Evolutionary conservation across 306 rosid genomes (phyloP).

Genomic region (peach (Prunus persica)): DNA sequence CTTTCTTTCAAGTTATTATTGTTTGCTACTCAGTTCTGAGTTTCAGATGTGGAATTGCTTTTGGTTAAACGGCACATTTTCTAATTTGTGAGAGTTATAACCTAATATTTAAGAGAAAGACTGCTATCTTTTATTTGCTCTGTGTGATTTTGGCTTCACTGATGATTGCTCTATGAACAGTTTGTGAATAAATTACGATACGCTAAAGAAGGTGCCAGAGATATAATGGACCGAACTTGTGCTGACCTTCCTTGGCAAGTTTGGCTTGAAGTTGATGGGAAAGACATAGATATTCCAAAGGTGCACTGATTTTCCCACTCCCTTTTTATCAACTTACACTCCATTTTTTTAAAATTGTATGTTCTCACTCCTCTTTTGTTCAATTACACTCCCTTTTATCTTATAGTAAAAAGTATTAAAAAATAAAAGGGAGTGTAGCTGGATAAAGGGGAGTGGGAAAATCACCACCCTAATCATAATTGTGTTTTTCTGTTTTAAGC

Average conservation of each 20-base stretch:
- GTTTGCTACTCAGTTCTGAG: not conserved
- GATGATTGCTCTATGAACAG: slow-evolving; percentile 27
- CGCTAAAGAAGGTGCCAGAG: slow-evolving; percentile 87
- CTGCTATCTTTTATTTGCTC: not conserved
- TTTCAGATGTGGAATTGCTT: not conserved
- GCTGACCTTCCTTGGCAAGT: slow-evolving; percentile 90
- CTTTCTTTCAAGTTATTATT: not conserved
- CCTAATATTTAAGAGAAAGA: not conserved
- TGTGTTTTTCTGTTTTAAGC: slow-evolving; percentile 5
- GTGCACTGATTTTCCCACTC: slow-evolving; percentile 17
- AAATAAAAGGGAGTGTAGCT: no score
- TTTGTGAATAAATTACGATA: slow-evolving; percentile 66
- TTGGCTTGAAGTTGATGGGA: slow-evolving; percentile 84
- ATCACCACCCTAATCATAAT: not conserved
- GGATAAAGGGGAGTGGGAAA: no score
- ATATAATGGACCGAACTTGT: slow-evolving; percentile 78
- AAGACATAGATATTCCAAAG: slow-evolving; percentile 67
- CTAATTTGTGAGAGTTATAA: not conserved
- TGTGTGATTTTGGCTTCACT: not conserved
- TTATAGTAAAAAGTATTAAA: no score
- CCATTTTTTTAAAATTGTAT: no score
- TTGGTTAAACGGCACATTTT: not conserved
- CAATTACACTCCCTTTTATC: no score
- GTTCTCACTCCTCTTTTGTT: no score
- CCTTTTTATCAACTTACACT: no score